Percentiles rank a stretch among this genome's conserved stretches.
phyloP scores from a whole-genome alignment of 768 basidiomycete genomes.

The Cystoderma amianthinum region DNA sequence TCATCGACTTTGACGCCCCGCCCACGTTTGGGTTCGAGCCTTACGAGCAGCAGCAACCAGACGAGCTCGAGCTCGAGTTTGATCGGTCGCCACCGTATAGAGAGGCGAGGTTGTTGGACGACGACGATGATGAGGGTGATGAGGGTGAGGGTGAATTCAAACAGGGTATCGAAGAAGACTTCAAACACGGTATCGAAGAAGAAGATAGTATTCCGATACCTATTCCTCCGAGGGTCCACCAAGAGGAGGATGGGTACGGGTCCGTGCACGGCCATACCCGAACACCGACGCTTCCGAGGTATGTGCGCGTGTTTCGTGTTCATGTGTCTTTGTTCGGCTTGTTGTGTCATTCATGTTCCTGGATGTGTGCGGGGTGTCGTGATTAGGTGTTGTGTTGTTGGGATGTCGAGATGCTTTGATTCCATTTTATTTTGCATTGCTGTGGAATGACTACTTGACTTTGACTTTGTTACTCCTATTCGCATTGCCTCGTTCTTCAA shows the following conservation, averaged over 20 bases:
- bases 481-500: too few relatives aligned
- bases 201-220: background rate
- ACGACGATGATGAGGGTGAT: slow-evolving; percentile 2
- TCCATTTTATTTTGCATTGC: background rate
- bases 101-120: background rate
- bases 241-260: background rate
- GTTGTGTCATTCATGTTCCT: background rate
- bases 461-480: too few relatives aligned
- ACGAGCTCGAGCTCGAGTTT: slow-evolving; percentile 18
- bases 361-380: background rate
- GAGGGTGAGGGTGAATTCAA: background rate
- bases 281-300: slow-evolving; percentile 14
- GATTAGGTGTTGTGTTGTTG: background rate
- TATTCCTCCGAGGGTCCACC: background rate
- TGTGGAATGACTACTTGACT: background rate
- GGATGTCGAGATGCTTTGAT: background rate
- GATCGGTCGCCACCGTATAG: slow-evolving; percentile 14
- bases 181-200: background rate
- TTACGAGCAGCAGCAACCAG: slow-evolving; percentile 7
- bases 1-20: slow-evolving; percentile 21
- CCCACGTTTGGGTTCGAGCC: slow-evolving; percentile 6
- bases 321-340: slow-evolving; percentile 2
- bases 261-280: slow-evolving; percentile 12
- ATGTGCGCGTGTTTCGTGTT: slow-evolving; percentile 7
- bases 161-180: background rate